Evolutionary conservation across 1,284 basidiomycete genomes (phyloP), one percentile per base, ranked within the genome.

Genomic region (Vanrija pseudolonga): DNA sequence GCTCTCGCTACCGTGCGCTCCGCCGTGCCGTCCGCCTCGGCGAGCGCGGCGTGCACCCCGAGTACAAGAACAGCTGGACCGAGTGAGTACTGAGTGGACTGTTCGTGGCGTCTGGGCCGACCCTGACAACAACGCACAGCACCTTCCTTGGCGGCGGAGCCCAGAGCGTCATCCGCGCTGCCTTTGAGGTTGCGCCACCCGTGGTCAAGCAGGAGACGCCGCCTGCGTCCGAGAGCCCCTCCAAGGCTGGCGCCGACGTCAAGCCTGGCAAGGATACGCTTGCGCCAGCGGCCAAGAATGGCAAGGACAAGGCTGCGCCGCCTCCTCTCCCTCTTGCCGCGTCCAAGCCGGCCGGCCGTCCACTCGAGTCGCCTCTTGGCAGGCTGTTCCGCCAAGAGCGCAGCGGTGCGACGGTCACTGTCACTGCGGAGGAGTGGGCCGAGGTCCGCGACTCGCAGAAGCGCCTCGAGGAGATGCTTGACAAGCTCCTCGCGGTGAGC

Each of bases 1-100:
- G 90, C 6, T 84, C 61, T 56, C 46, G 52, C 23, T 69, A 63
- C 53, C 62, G 63, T 28, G 42, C 47, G 6, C 52, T 46, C 20
- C 60, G 65, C 18, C 47, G 62, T 24, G 39, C 61, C n/a, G 59
- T 68, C 45, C 62, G 57, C 19, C 51, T 66, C 26, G 46, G 56
- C 28, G 43, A 64, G 56, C 24, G 60, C 61, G 37, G 63, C 53
- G 1, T 58, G 63, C 46, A 61, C 64, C 19, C 51, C 20, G 48
- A 62, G 22, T n/a, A 24, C 40, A 45, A 53, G 20, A 47, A 52
- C 40, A 59, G 67, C 18, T 49, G 74, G 19, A 58, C 73, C 26
- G 69, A 71, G 73, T 73, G 41, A 57, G 73, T 60, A 9, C 11
- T 22, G 19, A n/a, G 11, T 54, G 36, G 18, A n/a, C n/a, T n/a